Base-by-base conservation (phyloP, 306 rosid genomes). In the Parietaria judaica region DNA sequence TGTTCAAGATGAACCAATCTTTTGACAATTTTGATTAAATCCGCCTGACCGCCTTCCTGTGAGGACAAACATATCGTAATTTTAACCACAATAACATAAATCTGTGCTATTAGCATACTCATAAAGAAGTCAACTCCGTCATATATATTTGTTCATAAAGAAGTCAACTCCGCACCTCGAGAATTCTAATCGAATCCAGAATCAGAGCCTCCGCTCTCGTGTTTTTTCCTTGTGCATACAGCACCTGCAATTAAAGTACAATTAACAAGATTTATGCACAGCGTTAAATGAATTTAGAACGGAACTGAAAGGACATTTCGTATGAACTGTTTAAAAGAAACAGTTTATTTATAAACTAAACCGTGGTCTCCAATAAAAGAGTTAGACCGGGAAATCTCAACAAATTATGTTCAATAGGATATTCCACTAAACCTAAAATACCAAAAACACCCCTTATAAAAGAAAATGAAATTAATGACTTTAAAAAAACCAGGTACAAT, bases 221-320 rank as follows among this genome's bases (percentile, higher is more conserved):
- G 73, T 75, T 86, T 57, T 91, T 79, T 71, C 96, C 98, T 72
- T 76, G 88, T 66, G 81, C 83, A 74, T 83, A 73, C 46, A 85
- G 79, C 58, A 88, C 96, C 98, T 91, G 82, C 57, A 49, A 71
- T n/a, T n/a, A n/a, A n/a, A n/a, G n/a, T n/a, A n/a, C n/a, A n/a
- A n/a, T n/a, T n/a, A n/a, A n/a, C 57, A 49, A 71, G 53, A 7
- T 51, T 39, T 39, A 14, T 52, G 23, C 9, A 52, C 36, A 52
- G 36, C 56, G 17, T 52, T 34, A 52, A 52, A 17, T 12, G 41
- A 36, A 38, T 31, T 15, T 38, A 35, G n/a, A 35, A 31, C 59
- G 11, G 13, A 4, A 39, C 7, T 35, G 3, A 3, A 10, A 55
- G 38, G 7, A 10, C 4, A 39, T 3, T 39, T 39, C 5, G 44